Base-by-base conservation (phyloP, 768 basidiomycete genomes). In the Boletus speciosus region DNA sequence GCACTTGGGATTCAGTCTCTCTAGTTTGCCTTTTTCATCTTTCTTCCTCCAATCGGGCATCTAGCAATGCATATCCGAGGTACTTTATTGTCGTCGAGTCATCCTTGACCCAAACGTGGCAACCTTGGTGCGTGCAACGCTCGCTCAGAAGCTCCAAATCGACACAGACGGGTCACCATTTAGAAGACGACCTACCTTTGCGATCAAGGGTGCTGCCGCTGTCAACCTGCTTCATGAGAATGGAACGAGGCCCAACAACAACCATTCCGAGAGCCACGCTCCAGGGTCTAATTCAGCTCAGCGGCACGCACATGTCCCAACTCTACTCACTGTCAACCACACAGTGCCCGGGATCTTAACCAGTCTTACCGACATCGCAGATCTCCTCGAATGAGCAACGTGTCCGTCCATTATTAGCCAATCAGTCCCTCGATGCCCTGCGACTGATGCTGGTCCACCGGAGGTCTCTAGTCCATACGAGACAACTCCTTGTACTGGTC, bases 231-330 rank as follows among this genome's bases (percentile, higher is more conserved):
- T 64, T 61, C 59, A 68, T 60, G 61, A 57, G 58, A 67, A 67
- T 67, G 66, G 66, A 67, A 68, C 59, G 56, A 57, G 56, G 63
- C 48, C 57, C 50, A 41, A 37, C 51, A 49, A 41, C 57, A 57
- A 58, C 59, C 60, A 55, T 46, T 59, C 48, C 54, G 65, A 43
- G 54, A 39, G 51, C 57, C 66, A 67, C 47, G 58, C 59, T 54
- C 47, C 63, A 66, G 65, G 66, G 63, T 65, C 59, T 54, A 41
- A 47, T 62, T 65, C 57, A 48, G 54, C 60, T 58, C 66, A 66
- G 63, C 63, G 66, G 57, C 55, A 39, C 27, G 39, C 59, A 47
- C 63, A 63, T 50, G 58, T 57, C 43, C 43, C 57, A 42, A 46
- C 57, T 57, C 52, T 55, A 51, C 58, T 49, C 45, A 23, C 52